Evolutionary conservation across 805 yeast genomes (phyloP).

Genomic region (Ogataea trehaloabstinens): DNA sequence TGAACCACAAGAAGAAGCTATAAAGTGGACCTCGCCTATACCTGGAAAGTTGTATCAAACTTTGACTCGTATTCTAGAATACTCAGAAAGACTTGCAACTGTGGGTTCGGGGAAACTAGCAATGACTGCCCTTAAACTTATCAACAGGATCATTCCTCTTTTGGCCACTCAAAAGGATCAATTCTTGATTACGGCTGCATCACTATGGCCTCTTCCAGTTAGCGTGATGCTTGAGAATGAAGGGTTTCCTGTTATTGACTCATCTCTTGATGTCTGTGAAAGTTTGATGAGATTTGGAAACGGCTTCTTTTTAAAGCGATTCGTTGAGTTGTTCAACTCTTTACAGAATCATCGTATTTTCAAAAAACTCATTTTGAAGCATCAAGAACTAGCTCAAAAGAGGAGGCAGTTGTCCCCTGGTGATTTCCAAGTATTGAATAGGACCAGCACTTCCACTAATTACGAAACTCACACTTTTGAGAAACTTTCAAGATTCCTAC

Average conservation of each 20-base stretch:
- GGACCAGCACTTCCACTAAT: constrained; percentile 27
- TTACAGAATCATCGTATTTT: constrained; percentile 9
- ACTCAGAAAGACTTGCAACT: constrained; percentile 66
- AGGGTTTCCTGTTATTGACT: constrained; percentile 30
- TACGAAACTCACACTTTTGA: constrained; percentile 27
- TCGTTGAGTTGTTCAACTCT: constrained; percentile 38
- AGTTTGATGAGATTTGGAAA: constrained; percentile 38
- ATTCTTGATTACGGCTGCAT: constrained; percentile 50
- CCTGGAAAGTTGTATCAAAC: constrained; percentile 59
- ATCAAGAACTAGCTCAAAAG: background rate
- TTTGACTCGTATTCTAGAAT: constrained; percentile 58
- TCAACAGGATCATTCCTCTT: constrained; percentile 45
- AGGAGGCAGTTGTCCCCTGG: background rate
- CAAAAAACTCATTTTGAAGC: constrained; percentile 13
- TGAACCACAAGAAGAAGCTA: constrained; percentile 13
- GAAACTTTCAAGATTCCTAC: constrained; percentile 31
- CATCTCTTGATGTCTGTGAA: constrained; percentile 28
- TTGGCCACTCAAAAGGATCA: constrained; percentile 47
- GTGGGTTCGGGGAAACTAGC: constrained; percentile 62
- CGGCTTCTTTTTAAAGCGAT: constrained; percentile 45
- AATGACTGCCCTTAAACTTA: constrained; percentile 53
- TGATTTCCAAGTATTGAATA: constrained; percentile 7
- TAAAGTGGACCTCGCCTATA: constrained; percentile 65
- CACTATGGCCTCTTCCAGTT: constrained; percentile 48
- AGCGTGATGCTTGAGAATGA: constrained; percentile 16